These are phyloP conservation scores for Phytophthora pseudosyringae DNA, from an alignment of 352 stramenopile species.

Conservation along the genomic window DNA sequence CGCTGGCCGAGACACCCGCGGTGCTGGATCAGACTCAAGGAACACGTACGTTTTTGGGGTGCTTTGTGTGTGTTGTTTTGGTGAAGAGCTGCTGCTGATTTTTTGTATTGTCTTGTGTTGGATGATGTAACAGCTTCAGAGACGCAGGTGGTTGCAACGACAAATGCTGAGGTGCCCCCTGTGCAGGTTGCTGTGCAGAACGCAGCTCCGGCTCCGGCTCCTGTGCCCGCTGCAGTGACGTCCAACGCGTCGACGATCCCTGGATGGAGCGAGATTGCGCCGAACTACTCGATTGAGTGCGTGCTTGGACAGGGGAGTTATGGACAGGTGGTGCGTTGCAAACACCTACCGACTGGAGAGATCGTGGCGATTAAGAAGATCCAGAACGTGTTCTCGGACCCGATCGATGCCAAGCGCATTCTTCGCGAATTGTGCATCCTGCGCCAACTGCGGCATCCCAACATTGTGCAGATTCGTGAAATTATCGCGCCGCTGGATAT, in stretches of 20 bases:
- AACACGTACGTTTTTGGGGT: slow-evolving; percentile 44
- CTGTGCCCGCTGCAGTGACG: slow-evolving; percentile 21
- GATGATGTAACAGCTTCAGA: slow-evolving; percentile 30
- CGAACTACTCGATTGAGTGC: slow-evolving; percentile 87
- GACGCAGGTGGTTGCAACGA: slow-evolving; percentile 8
- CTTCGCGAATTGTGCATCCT: slow-evolving; percentile 86
- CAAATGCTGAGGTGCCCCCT: slow-evolving; percentile 10
- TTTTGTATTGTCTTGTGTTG: slow-evolving; percentile 9
- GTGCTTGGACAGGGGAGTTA: slow-evolving; percentile 88
- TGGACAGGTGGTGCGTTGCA: slow-evolving; percentile 87
- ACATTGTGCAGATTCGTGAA: slow-evolving; percentile 89
- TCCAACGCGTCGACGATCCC: slow-evolving; percentile 82
- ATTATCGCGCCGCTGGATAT: slow-evolving; percentile 85
- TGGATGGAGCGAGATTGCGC: slow-evolving; percentile 83
- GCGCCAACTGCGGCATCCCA: slow-evolving; percentile 83
- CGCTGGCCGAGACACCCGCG: slow-evolving; percentile 59
- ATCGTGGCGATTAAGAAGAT: slow-evolving; percentile 92
- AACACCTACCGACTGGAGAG: slow-evolving; percentile 87
- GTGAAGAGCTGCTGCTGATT: not conserved
- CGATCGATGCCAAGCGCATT: slow-evolving; percentile 89
- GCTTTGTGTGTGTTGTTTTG: not conserved
- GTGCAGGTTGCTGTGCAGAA: slow-evolving; percentile 25
- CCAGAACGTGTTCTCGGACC: slow-evolving; percentile 89
- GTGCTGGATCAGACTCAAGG: slow-evolving; percentile 55
- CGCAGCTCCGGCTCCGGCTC: slow-evolving; percentile 19